Evolutionary conservation across 2,329 filamentous ascomycete species (phyloP).

Genomic region (Phyllosticta paracitricarpa): DNA sequence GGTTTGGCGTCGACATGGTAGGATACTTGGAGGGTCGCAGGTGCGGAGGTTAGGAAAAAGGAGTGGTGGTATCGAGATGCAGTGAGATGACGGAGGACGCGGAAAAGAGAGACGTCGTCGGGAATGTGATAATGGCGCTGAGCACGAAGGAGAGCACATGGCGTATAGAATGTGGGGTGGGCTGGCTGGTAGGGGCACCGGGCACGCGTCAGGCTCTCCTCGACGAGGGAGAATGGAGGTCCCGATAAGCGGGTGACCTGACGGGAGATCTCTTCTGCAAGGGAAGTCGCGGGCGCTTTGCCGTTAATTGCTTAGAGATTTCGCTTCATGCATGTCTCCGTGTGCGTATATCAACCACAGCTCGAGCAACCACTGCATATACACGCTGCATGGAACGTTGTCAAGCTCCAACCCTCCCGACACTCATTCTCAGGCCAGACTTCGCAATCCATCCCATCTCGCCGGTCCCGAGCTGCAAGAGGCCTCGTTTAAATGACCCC

Average conservation of each 20-base stretch:
- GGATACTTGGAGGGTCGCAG: background rate
- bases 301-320: background rate
- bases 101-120: background rate
- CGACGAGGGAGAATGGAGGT: background rate
- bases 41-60: background rate
- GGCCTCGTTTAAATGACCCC: background rate
- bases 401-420: too few species aligned
- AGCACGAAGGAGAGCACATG: background rate
- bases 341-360: background rate
- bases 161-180: background rate
- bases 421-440: too few species aligned
- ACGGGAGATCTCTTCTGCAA: background rate
- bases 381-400: background rate
- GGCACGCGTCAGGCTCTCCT: background rate
- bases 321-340: background rate
- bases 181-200: background rate
- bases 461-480: background rate
- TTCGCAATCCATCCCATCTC: background rate
- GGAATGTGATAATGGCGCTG: background rate
- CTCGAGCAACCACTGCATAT: background rate
- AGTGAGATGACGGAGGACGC: background rate
- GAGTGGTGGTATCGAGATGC: background rate
- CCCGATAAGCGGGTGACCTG: background rate
- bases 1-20: slow-evolving; percentile 18
- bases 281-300: background rate